Evolutionary conservation across 257 asterid species (phyloP).

Genomic region (Solanum rostratum): DNA sequence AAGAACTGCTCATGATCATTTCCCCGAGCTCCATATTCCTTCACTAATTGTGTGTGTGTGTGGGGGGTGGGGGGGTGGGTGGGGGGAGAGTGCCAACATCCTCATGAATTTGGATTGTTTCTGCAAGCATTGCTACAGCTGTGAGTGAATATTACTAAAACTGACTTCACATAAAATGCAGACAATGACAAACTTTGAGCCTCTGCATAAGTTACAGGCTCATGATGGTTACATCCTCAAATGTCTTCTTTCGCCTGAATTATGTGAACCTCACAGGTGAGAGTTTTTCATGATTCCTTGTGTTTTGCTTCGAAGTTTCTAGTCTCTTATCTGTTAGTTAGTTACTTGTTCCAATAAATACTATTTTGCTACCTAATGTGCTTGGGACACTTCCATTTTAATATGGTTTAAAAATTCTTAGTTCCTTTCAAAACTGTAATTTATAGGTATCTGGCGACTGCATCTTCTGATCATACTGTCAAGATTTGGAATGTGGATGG

Average conservation of each 20-base stretch:
- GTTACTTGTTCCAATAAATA: background rate
- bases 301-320: background rate
- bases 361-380: background rate
- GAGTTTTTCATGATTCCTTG: background rate
- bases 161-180: slow-evolving; percentile 20
- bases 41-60: background rate
- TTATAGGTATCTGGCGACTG: slow-evolving; percentile 81
- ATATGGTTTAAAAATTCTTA: background rate
- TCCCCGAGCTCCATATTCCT: background rate
- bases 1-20: background rate
- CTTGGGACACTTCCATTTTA: background rate
- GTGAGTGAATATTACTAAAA: background rate
- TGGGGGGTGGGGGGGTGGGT: background rate
- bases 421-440: background rate
- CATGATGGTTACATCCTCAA: slow-evolving; percentile 88
- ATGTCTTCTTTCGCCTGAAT: slow-evolving; percentile 91
- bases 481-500: slow-evolving; percentile 97
- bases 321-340: background rate
- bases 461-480: slow-evolving; percentile 88
- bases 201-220: slow-evolving; percentile 92
- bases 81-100: background rate
- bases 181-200: slow-evolving; percentile 99
- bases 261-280: slow-evolving; percentile 86
- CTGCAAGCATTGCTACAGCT: background rate
- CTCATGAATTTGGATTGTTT: background rate